Percentiles rank a stretch among this genome's conserved stretches.
These are phyloP conservation scores for Colletotrichum somersetense DNA, from an alignment of 2,329 filamentous ascomycete genomes.

Conservation along the genomic window DNA sequence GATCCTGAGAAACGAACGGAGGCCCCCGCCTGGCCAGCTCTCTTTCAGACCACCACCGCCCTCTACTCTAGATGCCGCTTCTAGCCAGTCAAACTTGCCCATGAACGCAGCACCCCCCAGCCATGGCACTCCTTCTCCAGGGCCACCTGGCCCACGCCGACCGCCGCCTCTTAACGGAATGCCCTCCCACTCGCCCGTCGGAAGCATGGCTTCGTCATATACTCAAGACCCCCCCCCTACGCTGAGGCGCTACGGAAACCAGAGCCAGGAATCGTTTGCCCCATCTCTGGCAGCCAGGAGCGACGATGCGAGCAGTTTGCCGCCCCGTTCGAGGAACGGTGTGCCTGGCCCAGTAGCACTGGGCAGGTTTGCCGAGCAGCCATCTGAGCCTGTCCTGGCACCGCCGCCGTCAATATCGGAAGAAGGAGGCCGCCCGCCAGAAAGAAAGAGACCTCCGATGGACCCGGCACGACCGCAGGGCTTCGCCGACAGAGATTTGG, in stretches of 20 bases:
- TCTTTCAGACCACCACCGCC: slow-evolving; percentile 31
- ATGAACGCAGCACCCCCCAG: slow-evolving; percentile 42
- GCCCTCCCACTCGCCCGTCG: slow-evolving; percentile 57
- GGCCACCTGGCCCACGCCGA: slow-evolving; percentile 32
- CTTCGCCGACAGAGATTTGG: slow-evolving; percentile 63
- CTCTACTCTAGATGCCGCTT: slow-evolving; percentile 34
- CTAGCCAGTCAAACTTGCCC: slow-evolving; percentile 44
- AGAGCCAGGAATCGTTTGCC: slow-evolving; percentile 69
- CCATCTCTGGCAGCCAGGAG: slow-evolving; percentile 61
- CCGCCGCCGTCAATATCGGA: slow-evolving; percentile 46
- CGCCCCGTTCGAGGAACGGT: slow-evolving; percentile 67
- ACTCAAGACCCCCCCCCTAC: slow-evolving; percentile 58
- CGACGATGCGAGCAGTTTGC: slow-evolving; percentile 64
- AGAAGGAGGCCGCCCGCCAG: slow-evolving; percentile 64
- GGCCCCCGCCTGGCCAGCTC: slow-evolving; percentile 46
- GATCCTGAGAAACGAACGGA: slow-evolving; percentile 72
- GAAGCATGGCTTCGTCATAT: slow-evolving; percentile 64
- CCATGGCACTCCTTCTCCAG: slow-evolving; percentile 53
- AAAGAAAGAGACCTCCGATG: slow-evolving; percentile 76
- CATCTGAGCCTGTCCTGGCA: slow-evolving; percentile 45
- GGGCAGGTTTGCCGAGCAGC: slow-evolving; percentile 52
- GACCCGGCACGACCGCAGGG: slow-evolving; percentile 67
- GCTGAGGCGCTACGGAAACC: slow-evolving; percentile 65
- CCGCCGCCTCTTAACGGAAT: slow-evolving; percentile 38
- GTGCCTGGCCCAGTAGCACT: slow-evolving; percentile 55